These are phyloP conservation scores for Kingdonia uniflora DNA, from an alignment of 164 flowering plant genomes.

Conservation along the genomic window DNA sequence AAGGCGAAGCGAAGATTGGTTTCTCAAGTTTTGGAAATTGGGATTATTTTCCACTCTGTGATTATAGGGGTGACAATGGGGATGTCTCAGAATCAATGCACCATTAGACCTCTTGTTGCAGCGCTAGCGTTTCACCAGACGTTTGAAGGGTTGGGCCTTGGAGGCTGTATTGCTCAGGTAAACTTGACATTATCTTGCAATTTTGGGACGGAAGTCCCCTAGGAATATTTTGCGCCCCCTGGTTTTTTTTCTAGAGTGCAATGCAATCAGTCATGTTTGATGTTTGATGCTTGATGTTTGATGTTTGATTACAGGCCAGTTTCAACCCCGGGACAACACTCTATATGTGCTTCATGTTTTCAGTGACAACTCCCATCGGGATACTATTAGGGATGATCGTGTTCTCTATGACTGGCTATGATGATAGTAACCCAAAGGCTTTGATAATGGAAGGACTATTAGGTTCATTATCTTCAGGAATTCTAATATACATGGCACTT, in stretches of 20 bases:
- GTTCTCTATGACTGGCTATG: slow-evolving; percentile 49
- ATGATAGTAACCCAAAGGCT: slow-evolving; percentile 49
- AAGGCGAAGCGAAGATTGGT: slow-evolving; percentile 58
- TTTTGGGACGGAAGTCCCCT: too few relatives aligned
- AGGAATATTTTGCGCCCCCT: too few relatives aligned
- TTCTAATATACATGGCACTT: slow-evolving; percentile 69
- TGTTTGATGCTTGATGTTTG: too few relatives aligned
- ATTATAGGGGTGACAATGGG: slow-evolving; percentile 75
- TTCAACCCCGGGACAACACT: slow-evolving; percentile 47
- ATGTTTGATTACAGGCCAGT: slow-evolving; percentile 40
- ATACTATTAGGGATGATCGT: slow-evolving; percentile 56
- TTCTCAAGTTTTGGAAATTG: slow-evolving; percentile 66
- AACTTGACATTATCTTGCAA: too few relatives aligned
- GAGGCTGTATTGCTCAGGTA: slow-evolving; percentile 89
- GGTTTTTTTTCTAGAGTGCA: too few relatives aligned
- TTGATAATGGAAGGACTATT: slow-evolving; percentile 56
- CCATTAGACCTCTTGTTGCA: slow-evolving; percentile 58
- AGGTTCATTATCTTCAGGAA: slow-evolving; percentile 58
- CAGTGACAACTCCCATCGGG: slow-evolving; percentile 71
- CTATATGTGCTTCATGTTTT: slow-evolving; percentile 66
- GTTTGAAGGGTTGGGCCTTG: slow-evolving; percentile 84
- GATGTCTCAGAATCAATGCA: slow-evolving; percentile 71
- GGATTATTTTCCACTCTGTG: slow-evolving; percentile 70
- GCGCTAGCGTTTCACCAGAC: slow-evolving; percentile 72
- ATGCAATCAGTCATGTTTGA: too few relatives aligned